These are phyloP conservation scores for Talaromyces sp. DNA, from an alignment of 2,329 filamentous ascomycete species.

Conservation along the genomic window DNA sequence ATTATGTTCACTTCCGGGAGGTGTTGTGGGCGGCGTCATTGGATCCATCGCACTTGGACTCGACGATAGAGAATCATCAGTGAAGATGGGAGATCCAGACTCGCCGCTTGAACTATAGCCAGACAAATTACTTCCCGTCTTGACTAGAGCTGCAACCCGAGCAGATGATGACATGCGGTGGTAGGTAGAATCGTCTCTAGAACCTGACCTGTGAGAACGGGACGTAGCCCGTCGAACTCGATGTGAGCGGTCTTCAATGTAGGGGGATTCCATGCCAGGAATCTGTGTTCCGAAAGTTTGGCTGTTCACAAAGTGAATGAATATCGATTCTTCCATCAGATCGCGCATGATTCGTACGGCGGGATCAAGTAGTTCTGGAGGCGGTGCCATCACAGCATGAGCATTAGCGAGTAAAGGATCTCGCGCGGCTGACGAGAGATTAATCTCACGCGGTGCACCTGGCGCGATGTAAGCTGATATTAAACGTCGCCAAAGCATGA, in stretches of 20 bases:
- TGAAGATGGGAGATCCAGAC: constrained; percentile 37
- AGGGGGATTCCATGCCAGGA: constrained; percentile 43
- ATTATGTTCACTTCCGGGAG: constrained; percentile 43
- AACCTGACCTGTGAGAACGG: constrained; percentile 20
- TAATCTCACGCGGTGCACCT: constrained; percentile 81
- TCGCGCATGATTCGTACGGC: constrained; percentile 89
- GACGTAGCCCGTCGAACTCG: constrained; percentile 17
- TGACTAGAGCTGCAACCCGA: constrained; percentile 31
- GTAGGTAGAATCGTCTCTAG: constrained; percentile 29
- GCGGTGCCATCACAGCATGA: constrained; percentile 59
- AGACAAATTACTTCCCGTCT: constrained; percentile 34
- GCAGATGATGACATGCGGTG: constrained; percentile 21
- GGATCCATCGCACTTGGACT: constrained; percentile 41
- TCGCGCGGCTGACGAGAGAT: constrained; percentile 80
- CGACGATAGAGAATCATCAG: constrained; percentile 47
- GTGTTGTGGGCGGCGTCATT: constrained; percentile 52
- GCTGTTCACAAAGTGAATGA: constrained; percentile 84
- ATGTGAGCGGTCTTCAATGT: constrained; percentile 30
- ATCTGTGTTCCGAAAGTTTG: constrained; percentile 50
- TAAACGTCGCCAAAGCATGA: constrained; percentile 80
- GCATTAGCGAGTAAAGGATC: constrained; percentile 70
- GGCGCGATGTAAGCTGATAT: constrained; percentile 87
- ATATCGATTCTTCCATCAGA: constrained; percentile 93
- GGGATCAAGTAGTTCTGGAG: constrained; percentile 72
- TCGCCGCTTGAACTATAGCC: constrained; percentile 40